A percentile compares a stretch with the other conserved stretches of the same genome.
Conservation (phyloP, 371 early-diverging fungal genomes). For the Enterocytospora artemiae region DNA sequence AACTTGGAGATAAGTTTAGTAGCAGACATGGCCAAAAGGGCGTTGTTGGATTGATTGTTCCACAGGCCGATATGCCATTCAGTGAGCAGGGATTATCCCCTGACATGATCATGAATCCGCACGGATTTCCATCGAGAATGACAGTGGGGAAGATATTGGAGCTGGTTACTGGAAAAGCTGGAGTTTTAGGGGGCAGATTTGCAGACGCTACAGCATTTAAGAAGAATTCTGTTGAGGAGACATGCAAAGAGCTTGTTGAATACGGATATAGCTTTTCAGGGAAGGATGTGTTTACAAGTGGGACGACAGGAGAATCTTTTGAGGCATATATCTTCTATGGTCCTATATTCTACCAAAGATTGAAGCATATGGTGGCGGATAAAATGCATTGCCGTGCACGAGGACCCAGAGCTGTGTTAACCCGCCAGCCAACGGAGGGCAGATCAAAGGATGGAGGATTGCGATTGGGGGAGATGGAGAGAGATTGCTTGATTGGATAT, state of each 20-base stretch:
- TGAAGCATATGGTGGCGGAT: slow-evolving; percentile 99
- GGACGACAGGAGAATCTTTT: slow-evolving; percentile 76
- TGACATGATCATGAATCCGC: slow-evolving; percentile 99
- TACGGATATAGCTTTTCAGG: slow-evolving; percentile 93
- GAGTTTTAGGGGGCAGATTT: slow-evolving; percentile 76
- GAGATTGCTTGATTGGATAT: slow-evolving; percentile 90
- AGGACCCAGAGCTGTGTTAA: slow-evolving; percentile 81
- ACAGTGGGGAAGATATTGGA: slow-evolving; percentile 99
- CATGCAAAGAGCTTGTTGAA: slow-evolving; percentile 77
- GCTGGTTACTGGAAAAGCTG: slow-evolving; percentile 88
- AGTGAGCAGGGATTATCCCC: slow-evolving; percentile 83
- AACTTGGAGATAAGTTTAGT: slow-evolving; percentile 97
- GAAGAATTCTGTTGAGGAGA: slow-evolving; percentile 81
- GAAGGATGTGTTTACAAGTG: slow-evolving; percentile 71
- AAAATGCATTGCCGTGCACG: slow-evolving; percentile 94
- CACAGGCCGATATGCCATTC: slow-evolving; percentile 96
- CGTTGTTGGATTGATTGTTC: slow-evolving; percentile 86
- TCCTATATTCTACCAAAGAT: slow-evolving; percentile 89
- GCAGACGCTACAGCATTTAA: slow-evolving; percentile 79
- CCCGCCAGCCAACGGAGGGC: slow-evolving; percentile 95
- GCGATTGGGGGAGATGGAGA: slow-evolving; percentile 94
- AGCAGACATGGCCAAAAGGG: slow-evolving; percentile 99
- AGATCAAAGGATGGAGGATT: slow-evolving; percentile 89
- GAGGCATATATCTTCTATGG: slow-evolving; percentile 92
- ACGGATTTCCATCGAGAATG: slow-evolving; percentile 99